A percentile compares a stretch with the other conserved stretches of the same genome.
Evolutionary conservation across 2,329 filamentous ascomycete species (phyloP).

Genomic region (Sporothrix dimorphospora): DNA sequence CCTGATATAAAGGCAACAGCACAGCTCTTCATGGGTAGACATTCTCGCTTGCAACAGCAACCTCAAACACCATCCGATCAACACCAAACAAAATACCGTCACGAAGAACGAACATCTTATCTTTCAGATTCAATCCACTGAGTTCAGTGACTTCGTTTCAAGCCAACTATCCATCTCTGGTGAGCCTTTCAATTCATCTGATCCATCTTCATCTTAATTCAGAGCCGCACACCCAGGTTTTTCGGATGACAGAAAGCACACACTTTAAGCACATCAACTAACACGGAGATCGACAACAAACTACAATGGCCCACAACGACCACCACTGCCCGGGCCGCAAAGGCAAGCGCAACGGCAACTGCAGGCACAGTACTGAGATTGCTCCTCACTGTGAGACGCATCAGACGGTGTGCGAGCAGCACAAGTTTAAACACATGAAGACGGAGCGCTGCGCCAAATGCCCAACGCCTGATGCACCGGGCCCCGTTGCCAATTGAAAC

Average conservation of each 20-base stretch:
- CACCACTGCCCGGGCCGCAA: constrained; percentile 9
- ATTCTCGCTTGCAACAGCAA: not conserved
- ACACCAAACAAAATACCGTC: not conserved
- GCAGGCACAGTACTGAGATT: not conserved
- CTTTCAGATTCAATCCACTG: no score
- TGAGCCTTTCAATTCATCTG: no score
- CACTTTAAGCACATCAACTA: not conserved
- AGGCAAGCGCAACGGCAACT: not conserved
- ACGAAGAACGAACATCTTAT: not conserved
- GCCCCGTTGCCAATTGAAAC: no score
- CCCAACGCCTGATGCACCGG: no score
- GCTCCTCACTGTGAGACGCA: not conserved
- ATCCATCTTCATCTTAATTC: no score
- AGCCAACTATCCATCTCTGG: no score
- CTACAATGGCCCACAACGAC: not conserved
- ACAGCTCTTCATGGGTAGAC: not conserved
- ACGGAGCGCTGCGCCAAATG: not conserved
- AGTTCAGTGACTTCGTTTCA: no score
- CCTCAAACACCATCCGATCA: not conserved
- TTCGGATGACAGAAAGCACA: no score
- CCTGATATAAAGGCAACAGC: not conserved
- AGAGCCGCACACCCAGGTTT: no score
- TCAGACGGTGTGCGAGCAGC: not conserved
- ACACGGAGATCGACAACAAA: not conserved
- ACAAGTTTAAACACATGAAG: not conserved